Conservation (phyloP, 805 yeast species). For the Teunomyces pallodes region DNA sequence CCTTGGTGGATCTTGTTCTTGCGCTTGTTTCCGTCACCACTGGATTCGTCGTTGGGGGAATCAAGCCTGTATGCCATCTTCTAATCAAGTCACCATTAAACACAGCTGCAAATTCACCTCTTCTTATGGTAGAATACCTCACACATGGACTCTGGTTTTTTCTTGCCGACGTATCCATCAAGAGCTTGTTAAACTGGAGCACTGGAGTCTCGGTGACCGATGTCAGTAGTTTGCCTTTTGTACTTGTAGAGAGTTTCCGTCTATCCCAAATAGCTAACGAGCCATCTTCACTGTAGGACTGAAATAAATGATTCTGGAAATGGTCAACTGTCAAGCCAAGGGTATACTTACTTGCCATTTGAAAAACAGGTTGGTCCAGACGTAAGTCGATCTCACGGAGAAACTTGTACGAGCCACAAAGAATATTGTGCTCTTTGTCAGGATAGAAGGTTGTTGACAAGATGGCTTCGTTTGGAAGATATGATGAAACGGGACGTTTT, state of each 20-base stretch:
- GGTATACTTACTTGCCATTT: conserved; percentile 72
- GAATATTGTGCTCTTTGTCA: conserved; percentile 48
- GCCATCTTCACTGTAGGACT: conserved; percentile 81
- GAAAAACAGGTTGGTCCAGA: conserved; percentile 61
- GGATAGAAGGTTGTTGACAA: conserved; percentile 67
- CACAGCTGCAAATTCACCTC: conserved; percentile 74
- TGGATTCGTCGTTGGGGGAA: conserved; percentile 32
- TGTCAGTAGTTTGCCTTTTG: conserved; percentile 11
- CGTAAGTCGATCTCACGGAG: conserved; percentile 77
- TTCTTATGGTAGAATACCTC: conserved; percentile 61
- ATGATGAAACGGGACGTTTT: conserved; percentile 53
- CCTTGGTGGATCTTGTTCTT: conserved; percentile 4
- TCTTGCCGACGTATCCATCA: conserved; percentile 56
- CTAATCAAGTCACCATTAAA: conserved; percentile 76
- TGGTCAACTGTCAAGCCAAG: conserved; percentile 69
- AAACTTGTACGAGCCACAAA: conserved; percentile 76
- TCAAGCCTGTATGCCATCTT: conserved; percentile 73
- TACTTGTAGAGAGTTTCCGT: conserved; percentile 48
- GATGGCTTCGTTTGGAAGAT: conserved; percentile 72
- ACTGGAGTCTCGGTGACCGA: conserved; percentile 51
- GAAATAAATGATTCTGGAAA: conserved; percentile 61
- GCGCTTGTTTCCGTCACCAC: background rate
- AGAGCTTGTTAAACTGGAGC: conserved; percentile 56
- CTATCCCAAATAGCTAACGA: conserved; percentile 81
- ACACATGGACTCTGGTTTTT: conserved; percentile 63